A percentile compares a stretch with the other conserved stretches of the same genome.
These are phyloP conservation scores for Solanum sejunctum DNA, from an alignment of 257 asterid species.

Conservation along the genomic window DNA sequence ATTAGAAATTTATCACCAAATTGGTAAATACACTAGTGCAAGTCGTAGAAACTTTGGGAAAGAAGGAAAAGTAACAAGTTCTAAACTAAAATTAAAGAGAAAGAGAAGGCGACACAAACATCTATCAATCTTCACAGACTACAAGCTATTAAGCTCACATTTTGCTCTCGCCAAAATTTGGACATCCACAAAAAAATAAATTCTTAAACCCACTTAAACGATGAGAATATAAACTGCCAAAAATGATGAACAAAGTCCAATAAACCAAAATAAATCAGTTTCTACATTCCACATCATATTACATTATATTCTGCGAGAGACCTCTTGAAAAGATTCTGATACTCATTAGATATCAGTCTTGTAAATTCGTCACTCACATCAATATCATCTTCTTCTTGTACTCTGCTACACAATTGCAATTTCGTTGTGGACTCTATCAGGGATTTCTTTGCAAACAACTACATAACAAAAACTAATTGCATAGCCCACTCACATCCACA, in stretches of 20 bases:
- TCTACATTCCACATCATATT: neutral
- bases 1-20: neutral
- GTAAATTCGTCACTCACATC: neutral
- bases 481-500: neutral
- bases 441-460: neutral
- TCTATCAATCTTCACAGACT: neutral
- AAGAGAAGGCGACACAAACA: neutral
- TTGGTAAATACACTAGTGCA: neutral
- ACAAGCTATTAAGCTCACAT: neutral
- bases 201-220: neutral
- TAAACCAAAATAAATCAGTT: neutral
- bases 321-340: neutral
- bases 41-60: neutral
- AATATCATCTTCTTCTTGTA: neutral
- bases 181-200: neutral
- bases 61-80: neutral
- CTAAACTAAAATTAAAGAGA: neutral
- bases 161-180: neutral
- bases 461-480: neutral
- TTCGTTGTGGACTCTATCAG: neutral
- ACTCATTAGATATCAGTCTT: neutral
- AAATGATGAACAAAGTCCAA: neutral
- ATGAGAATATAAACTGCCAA: neutral
- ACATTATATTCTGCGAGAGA: neutral
- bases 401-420: neutral